phyloP scores from a whole-genome alignment of 2,329 filamentous ascomycete species.

The Bisporella sp. region DNA sequence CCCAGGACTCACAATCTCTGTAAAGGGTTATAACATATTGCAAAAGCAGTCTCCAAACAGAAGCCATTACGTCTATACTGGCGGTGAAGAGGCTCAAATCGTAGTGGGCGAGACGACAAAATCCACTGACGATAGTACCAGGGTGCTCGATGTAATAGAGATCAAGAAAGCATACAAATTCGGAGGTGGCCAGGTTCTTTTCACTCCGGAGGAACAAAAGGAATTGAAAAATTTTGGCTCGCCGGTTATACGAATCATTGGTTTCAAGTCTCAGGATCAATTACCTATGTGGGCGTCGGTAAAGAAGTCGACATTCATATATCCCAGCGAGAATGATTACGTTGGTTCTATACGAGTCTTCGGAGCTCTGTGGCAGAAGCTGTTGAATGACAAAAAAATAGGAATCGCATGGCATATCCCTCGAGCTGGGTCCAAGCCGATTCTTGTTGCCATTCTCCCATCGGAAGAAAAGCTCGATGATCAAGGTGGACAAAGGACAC shows the following conservation, averaged over 20 bases:
- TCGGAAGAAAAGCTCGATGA: constrained; percentile 61
- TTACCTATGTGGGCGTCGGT: constrained; percentile 79
- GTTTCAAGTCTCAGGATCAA: constrained; percentile 76
- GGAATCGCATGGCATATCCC: constrained; percentile 86
- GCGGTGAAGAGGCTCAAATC: constrained; percentile 79
- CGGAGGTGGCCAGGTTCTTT: constrained; percentile 81
- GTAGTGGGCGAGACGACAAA: constrained; percentile 66
- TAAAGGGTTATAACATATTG: constrained; percentile 87
- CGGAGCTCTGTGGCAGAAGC: constrained; percentile 80
- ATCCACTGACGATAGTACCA: constrained; percentile 70
- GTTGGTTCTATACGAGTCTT: constrained; percentile 92
- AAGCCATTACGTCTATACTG: constrained; percentile 81
- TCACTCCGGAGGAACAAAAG: constrained; percentile 77
- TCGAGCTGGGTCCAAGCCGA: constrained; percentile 71
- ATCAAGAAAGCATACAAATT: constrained; percentile 94
- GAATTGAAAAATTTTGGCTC: constrained; percentile 73
- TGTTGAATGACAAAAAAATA: constrained; percentile 72
- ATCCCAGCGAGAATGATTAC: constrained; percentile 84
- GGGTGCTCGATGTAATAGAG: constrained; percentile 71
- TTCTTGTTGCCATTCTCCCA: constrained; percentile 75
- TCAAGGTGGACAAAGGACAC: constrained; percentile 61
- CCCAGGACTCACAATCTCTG: constrained; percentile 75
- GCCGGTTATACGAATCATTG: constrained; percentile 79
- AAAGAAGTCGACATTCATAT: constrained; percentile 86
- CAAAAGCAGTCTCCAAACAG: constrained; percentile 76